phyloP scores from a whole-genome alignment of 768 basidiomycete species.

The Phylloporus sp. region DNA sequence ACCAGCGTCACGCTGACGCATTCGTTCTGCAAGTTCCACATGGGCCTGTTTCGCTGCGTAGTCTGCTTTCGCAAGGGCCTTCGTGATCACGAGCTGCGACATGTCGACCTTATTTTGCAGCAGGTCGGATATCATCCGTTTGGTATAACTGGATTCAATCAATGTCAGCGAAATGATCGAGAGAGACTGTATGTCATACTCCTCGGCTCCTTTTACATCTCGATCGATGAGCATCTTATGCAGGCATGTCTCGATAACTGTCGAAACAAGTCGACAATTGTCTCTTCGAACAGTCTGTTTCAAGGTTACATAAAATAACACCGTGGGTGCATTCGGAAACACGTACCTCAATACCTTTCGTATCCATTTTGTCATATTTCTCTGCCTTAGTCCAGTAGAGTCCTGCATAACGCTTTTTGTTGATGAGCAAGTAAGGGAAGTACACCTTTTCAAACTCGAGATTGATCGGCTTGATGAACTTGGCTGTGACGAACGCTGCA shows the following conservation, averaged over 20 bases:
- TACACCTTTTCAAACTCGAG: conserved; percentile 99
- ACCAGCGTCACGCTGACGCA: conserved; percentile 94
- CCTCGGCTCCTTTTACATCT: conserved; percentile 90
- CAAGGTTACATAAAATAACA: not conserved
- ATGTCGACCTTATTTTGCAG: conserved; percentile 97
- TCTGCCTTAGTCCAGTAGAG: conserved; percentile 95
- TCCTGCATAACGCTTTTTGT: conserved; percentile 97
- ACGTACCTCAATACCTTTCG: conserved; percentile 95
- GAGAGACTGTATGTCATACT: conserved; percentile 44
- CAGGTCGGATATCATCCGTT: conserved; percentile 88
- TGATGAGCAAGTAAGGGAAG: conserved; percentile 96
- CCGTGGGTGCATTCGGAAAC: not conserved
- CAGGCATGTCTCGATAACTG: conserved; percentile 95
- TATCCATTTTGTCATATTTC: conserved; percentile 99
- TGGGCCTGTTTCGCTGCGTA: conserved; percentile 96
- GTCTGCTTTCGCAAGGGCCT: conserved; percentile 89
- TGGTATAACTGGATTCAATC: conserved; percentile 67
- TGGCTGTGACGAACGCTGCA: conserved; percentile 82
- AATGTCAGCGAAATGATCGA: conserved; percentile 14
- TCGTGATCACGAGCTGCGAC: conserved; percentile 99
- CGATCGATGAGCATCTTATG: conserved; percentile 97
- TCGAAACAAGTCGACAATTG: conserved; percentile 97
- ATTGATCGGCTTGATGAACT: conserved; percentile 95
- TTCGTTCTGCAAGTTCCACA: conserved; percentile 90
- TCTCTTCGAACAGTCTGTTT: conserved; percentile 92